These are phyloP conservation scores for Massarina eburnea DNA, from an alignment of 2,329 filamentous ascomycete species.

Conservation along the genomic window DNA sequence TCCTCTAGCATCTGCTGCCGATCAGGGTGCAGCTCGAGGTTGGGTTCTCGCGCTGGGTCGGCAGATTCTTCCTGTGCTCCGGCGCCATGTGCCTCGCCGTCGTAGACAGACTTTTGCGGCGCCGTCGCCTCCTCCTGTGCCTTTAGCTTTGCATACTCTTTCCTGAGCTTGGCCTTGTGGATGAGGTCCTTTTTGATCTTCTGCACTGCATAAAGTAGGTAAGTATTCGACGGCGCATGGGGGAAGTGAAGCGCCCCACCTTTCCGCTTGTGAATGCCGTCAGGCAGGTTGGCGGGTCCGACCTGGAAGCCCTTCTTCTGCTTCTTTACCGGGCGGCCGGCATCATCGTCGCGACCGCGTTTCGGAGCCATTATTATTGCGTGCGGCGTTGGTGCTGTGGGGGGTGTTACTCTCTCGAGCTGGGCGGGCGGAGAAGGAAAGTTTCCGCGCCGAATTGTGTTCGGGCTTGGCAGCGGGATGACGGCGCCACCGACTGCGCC, in stretches of 20 bases:
- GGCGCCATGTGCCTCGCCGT: constrained; percentile 26
- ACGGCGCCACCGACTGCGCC: neutral
- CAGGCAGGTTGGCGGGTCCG: constrained; percentile 86
- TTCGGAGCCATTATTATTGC: constrained; percentile 58
- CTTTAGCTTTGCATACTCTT: constrained; percentile 87
- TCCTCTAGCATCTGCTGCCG: constrained; percentile 61
- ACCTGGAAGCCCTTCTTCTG: constrained; percentile 75
- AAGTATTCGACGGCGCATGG: neutral
- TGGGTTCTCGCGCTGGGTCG: constrained; percentile 32
- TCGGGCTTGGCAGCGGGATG: neutral
- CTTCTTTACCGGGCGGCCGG: constrained; percentile 45
- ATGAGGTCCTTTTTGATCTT: constrained; percentile 91
- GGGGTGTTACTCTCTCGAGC: neutral
- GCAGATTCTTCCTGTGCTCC: constrained; percentile 17
- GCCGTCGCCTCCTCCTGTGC: constrained; percentile 53
- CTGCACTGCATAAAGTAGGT: constrained; percentile 58
- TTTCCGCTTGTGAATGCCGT: constrained; percentile 85
- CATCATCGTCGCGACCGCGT: constrained; percentile 54
- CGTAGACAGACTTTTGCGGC: constrained; percentile 39
- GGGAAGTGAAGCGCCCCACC: constrained; percentile 46
- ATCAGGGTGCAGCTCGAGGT: constrained; percentile 61
- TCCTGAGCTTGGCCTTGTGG: constrained; percentile 89
- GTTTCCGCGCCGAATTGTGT: neutral
- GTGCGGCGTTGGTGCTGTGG: neutral
- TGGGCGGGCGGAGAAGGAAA: neutral